phyloP scores from a whole-genome alignment of 1,284 basidiomycete species.

The Wolfiporia cocos region DNA sequence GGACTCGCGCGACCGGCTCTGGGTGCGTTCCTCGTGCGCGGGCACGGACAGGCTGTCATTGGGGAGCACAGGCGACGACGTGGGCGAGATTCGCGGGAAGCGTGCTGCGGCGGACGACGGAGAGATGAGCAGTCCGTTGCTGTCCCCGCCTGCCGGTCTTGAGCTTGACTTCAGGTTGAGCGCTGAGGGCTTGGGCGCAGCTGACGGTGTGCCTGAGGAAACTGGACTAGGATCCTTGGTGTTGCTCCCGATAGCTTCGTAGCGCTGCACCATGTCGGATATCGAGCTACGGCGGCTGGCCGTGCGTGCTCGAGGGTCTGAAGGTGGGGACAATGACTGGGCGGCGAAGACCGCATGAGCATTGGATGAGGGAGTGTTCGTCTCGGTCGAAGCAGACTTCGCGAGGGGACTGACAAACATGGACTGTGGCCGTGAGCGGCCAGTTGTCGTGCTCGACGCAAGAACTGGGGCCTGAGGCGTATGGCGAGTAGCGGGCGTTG shows the following conservation, averaged over 20 bases:
- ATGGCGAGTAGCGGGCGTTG: conserved; percentile 8
- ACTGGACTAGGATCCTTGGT: conserved; percentile 12
- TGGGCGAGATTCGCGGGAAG: conserved; percentile 26
- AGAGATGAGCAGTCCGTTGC: conserved; percentile 9
- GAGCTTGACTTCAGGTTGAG: conserved; percentile 18
- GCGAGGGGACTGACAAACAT: conserved; percentile 54
- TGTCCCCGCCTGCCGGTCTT: conserved; percentile 8
- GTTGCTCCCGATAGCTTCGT: conserved; percentile 53
- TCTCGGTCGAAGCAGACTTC: conserved; percentile 18
- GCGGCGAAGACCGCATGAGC: conserved; percentile 30
- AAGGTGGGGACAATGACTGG: conserved; percentile 19
- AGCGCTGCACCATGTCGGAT: conserved; percentile 75
- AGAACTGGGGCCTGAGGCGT: conserved; percentile 10
- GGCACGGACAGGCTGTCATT: conserved; percentile 22
- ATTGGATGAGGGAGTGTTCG: conserved; percentile 32
- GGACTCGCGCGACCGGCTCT: conserved; percentile 13
- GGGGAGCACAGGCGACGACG: conserved; percentile 19
- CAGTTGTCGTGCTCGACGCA: conserved; percentile 11
- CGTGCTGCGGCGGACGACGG: conserved; percentile 25
- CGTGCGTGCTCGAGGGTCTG: conserved; percentile 25
- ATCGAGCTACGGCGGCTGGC: conserved; percentile 63
- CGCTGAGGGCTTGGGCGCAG: conserved; percentile 27
- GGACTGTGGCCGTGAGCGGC: conserved; percentile 59
- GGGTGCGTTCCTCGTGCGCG: conserved; percentile 19
- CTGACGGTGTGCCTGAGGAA: conserved; percentile 24